phyloP scores from a whole-genome alignment of 805 yeast genomes.

The Cyberlindnera japonica region DNA sequence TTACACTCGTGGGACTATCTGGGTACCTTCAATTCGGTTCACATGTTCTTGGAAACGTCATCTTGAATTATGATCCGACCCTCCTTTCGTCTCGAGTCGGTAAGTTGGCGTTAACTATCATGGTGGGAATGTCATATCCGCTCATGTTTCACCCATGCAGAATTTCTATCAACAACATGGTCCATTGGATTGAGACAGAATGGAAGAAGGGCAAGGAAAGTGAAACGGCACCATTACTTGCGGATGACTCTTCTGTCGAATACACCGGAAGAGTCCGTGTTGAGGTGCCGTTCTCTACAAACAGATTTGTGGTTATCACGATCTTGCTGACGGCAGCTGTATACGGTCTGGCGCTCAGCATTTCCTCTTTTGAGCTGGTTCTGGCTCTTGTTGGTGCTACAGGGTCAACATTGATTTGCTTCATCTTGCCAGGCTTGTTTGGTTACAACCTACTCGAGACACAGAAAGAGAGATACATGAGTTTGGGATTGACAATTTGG shows the following conservation, averaged over 20 bases:
- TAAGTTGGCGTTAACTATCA: slow-evolving; percentile 57
- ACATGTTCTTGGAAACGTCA: slow-evolving; percentile 59
- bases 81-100: slow-evolving; percentile 49
- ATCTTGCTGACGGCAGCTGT: slow-evolving; percentile 41
- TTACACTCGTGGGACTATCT: slow-evolving; percentile 57
- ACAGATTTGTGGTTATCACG: slow-evolving; percentile 48
- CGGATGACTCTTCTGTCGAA: slow-evolving; percentile 14
- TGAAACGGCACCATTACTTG: slow-evolving; percentile 16
- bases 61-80: slow-evolving; percentile 59
- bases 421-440: slow-evolving; percentile 74
- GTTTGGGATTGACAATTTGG: slow-evolving; percentile 58
- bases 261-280: slow-evolving; percentile 16
- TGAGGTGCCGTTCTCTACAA: slow-evolving; percentile 44
- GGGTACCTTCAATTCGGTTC: slow-evolving; percentile 79
- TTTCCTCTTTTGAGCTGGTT: slow-evolving; percentile 64
- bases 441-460: slow-evolving; percentile 48
- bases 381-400: slow-evolving; percentile 78
- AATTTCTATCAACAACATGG: slow-evolving; percentile 64
- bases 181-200: slow-evolving; percentile 40
- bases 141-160: slow-evolving; percentile 80
- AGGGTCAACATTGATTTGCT: slow-evolving; percentile 76
- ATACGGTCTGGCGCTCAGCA: slow-evolving; percentile 54
- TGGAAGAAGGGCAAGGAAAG: not conserved
- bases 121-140: slow-evolving; percentile 77
- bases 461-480: slow-evolving; percentile 38